A percentile compares a stretch with the other conserved stretches of the same genome.
Conservation (phyloP, 2,329 filamentous ascomycete species). For the Aureobasidium leucospermi region DNA sequence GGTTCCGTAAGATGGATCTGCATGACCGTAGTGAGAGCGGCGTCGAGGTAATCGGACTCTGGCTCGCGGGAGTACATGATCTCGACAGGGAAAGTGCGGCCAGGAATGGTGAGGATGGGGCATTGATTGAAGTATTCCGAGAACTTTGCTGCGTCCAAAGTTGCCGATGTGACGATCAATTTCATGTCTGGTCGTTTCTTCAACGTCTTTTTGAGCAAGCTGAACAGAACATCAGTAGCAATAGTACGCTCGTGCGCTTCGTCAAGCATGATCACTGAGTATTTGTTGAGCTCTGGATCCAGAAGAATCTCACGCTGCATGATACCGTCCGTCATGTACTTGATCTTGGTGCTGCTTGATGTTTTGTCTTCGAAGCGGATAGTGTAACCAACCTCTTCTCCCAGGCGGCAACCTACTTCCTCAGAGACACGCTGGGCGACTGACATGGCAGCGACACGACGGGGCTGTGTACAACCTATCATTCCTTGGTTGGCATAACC, state of each 20-base stretch:
- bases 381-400: slow-evolving; percentile 90
- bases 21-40: slow-evolving; percentile 94
- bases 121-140: slow-evolving; percentile 93
- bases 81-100: slow-evolving; percentile 90
- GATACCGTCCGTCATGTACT: slow-evolving; percentile 99
- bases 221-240: slow-evolving; percentile 90
- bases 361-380: slow-evolving; percentile 97
- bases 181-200: slow-evolving; percentile 82
- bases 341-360: slow-evolving; percentile 80
- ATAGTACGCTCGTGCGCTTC: slow-evolving; percentile 98
- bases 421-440: slow-evolving; percentile 95
- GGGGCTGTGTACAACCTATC: slow-evolving; percentile 93
- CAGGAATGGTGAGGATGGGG: slow-evolving; percentile 94
- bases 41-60: slow-evolving; percentile 90
- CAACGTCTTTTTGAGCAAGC: slow-evolving; percentile 85
- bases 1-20: slow-evolving; percentile 94
- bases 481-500: slow-evolving; percentile 82
- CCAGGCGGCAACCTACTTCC: slow-evolving; percentile 85
- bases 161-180: slow-evolving; percentile 93
- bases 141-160: slow-evolving; percentile 94
- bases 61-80: slow-evolving; percentile 92
- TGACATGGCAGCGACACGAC: slow-evolving; percentile 94
- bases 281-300: slow-evolving; percentile 79
- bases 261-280: slow-evolving; percentile 96
- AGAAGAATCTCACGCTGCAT: slow-evolving; percentile 89